Percentiles rank a stretch among this genome's conserved stretches.
Conservation (phyloP, 768 basidiomycete species). For the Pleurotus platypus region DNA sequence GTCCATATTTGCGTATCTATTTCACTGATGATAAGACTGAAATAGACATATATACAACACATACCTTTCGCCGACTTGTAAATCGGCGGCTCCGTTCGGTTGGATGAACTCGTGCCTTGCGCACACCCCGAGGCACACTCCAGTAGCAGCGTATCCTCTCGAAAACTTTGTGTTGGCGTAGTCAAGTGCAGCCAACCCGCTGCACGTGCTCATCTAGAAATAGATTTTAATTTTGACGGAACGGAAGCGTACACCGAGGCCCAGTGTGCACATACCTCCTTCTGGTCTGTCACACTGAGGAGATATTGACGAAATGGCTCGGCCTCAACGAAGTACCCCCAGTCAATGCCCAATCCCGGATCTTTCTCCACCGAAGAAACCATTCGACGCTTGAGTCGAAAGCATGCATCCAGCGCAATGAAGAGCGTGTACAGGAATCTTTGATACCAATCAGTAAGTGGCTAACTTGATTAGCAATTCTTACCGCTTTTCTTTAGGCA, state of each 20-base stretch:
- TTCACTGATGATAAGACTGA: too few relatives aligned
- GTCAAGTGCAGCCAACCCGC: background rate
- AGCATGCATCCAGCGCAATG: constrained; percentile 23
- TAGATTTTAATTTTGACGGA: too few relatives aligned
- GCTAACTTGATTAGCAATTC: background rate
- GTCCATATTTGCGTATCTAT: constrained; percentile 28
- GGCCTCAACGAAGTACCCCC: constrained; percentile 6
- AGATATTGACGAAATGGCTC: constrained; percentile 12
- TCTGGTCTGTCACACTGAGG: constrained; percentile 2
- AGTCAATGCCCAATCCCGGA: constrained; percentile 9
- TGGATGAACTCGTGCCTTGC: constrained; percentile 8
- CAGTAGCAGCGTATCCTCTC: background rate
- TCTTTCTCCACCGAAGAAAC: constrained; percentile 6
- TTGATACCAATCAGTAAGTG: background rate
- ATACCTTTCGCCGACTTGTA: constrained; percentile 10
- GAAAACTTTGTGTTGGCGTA: background rate
- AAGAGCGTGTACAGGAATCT: constrained; percentile 19
- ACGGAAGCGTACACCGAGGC: background rate
- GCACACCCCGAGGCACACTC: constrained; percentile 8
- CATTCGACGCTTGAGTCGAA: constrained; percentile 17
- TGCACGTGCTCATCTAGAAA: background rate
- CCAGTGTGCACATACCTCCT: background rate
- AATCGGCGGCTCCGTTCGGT: background rate
- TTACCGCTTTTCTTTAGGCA: background rate
- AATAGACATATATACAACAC: too few relatives aligned